Evolutionary conservation across 2,329 filamentous ascomycete genomes (phyloP).

Genomic region (Aspergillus pseudoviridinutans): DNA sequence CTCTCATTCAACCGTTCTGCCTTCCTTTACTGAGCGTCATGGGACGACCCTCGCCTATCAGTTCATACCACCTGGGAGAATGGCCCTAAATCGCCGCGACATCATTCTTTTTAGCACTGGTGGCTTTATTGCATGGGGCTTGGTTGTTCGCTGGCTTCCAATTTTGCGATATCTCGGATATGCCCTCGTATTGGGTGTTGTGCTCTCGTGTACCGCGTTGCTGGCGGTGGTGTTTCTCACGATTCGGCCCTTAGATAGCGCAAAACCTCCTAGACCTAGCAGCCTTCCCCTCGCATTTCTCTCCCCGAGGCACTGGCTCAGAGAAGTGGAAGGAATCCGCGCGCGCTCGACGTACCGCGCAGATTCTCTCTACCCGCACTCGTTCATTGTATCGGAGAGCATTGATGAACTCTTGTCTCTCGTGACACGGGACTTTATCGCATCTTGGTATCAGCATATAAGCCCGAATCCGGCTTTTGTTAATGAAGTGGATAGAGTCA

Average conservation of each 20-base stretch:
- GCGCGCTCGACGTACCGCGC: conserved; percentile 64
- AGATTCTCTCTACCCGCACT: conserved; percentile 68
- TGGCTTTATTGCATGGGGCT: conserved; percentile 76
- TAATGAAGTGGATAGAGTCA: conserved; percentile 78
- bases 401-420: conserved; percentile 75
- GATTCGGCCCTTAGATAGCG: conserved; percentile 35
- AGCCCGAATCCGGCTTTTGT: conserved; percentile 75
- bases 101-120: conserved; percentile 39
- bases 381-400: conserved; percentile 71
- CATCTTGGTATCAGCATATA: conserved; percentile 83
- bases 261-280: conserved; percentile 42
- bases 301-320: conserved; percentile 60
- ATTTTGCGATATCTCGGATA: conserved; percentile 79
- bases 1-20: conserved; percentile 7
- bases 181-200: conserved; percentile 69
- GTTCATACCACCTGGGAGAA: conserved; percentile 35
- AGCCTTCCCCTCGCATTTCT: conserved; percentile 55
- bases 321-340: conserved; percentile 64
- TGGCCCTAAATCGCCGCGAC: conserved; percentile 45
- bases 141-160: conserved; percentile 77
- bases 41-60: conserved; percentile 39
- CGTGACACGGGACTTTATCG: conserved; percentile 78
- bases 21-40: conserved; percentile 25
- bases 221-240: conserved; percentile 60
- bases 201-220: conserved; percentile 53